Evolutionary conservation across 805 yeast species (phyloP), one percentile per base, ranked within the genome.

Genomic region (Candida mattraensis): DNA sequence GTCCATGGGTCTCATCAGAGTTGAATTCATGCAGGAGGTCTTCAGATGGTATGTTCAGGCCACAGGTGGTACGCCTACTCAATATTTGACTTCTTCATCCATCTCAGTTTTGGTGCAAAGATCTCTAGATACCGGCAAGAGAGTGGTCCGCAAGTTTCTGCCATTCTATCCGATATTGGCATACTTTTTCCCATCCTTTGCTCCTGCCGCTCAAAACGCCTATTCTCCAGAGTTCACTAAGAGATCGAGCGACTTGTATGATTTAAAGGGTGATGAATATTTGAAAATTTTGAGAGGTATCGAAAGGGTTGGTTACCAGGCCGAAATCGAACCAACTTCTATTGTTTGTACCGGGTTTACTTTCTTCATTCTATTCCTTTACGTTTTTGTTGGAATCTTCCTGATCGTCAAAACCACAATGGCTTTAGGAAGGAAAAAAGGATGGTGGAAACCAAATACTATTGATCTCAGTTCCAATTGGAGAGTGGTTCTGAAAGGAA

Each of bases 1-100:
- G 97, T 86, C 96, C 2, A 85, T 89, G 84, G 97, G 97, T 2
- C 69, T 89, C 41, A 86, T 89, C 49, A 69, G 82, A 56, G 74
- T 84, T 25, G 52, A 55, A 3, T 89, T 88, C 57, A 85, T 89
- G 95, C 96, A 89, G 62, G 66, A 77, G 42, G 80, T 85, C 44
- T 82, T 85, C 60, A 69, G 91, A 50, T 85, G 94, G 94, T 85
- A 80, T 50, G 76, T 85, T 28, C 88, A 85, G 57, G 64, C 93
- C 18, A 88, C 97, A 1, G 97, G 97, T 31, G 97, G 97, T 26
- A 63, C 73, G 1, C 96, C 96, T 20, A 64, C 84, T 5, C 69
- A 82, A 26, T 78, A 80, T 53, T 64, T 85, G 44, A 72, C 79
- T 11, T 72, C 80, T 3, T 67, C 76, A 10, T 73, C 83, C 2